phyloP scores from a whole-genome alignment of 2,329 filamentous ascomycete genomes.

The Beauveria caledonica region DNA sequence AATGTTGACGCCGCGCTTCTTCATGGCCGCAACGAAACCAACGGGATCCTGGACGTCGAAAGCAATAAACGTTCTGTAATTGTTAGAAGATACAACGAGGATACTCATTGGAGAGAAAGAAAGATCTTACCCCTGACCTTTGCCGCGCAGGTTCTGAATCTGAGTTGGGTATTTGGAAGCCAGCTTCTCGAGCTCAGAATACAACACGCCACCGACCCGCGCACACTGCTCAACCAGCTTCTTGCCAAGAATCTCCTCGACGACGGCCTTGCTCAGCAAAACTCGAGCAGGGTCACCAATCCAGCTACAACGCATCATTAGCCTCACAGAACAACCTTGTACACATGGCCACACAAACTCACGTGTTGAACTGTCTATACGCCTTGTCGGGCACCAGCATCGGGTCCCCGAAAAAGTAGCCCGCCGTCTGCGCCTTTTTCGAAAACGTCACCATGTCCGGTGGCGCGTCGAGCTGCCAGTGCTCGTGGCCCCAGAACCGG shows the following conservation, averaged over 20 bases:
- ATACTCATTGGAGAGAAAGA: not conserved
- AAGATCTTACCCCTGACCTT: constrained; percentile 34
- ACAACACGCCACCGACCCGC: constrained; percentile 60
- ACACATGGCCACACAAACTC: not conserved
- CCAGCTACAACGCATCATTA: constrained; percentile 29
- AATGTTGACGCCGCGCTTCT: constrained; percentile 66
- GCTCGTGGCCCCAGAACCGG: constrained; percentile 81
- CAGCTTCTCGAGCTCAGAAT: constrained; percentile 53
- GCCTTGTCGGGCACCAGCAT: constrained; percentile 70
- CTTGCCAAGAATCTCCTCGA: constrained; percentile 63
- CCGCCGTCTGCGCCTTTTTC: constrained; percentile 80
- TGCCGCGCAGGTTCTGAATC: constrained; percentile 66
- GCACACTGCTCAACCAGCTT: constrained; percentile 60
- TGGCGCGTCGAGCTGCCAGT: constrained; percentile 64
- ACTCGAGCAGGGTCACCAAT: constrained; percentile 75
- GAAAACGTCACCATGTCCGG: constrained; percentile 85
- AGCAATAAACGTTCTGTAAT: constrained; percentile 59
- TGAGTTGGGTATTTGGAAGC: constrained; percentile 58
- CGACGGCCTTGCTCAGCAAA: constrained; percentile 69
- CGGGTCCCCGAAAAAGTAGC: constrained; percentile 74
- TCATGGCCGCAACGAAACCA: constrained; percentile 61
- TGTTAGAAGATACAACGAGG: not conserved
- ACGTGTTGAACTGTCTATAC: constrained; percentile 77
- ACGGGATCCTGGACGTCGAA: constrained; percentile 67
- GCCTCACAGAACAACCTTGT: too few species aligned